Base-by-base conservation (phyloP, 1,139 yeast genomes). In the Scheffersomyces stambukii region DNA sequence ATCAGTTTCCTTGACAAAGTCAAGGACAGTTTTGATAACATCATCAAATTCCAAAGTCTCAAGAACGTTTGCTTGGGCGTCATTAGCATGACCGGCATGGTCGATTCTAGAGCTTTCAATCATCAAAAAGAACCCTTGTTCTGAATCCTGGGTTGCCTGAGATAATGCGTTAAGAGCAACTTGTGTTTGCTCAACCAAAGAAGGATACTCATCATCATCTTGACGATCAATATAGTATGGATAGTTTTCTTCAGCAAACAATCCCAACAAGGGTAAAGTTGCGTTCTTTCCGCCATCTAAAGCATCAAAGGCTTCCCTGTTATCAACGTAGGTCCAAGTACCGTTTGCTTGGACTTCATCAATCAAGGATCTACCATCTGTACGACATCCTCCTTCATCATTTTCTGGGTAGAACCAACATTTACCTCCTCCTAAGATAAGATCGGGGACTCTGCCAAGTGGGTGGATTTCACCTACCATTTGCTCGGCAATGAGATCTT, bases 61-160 rank as follows among this genome's bases (percentile, higher is more conserved):
- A 33, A 67, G 43, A 6, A 61, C 69, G 21, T 35, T 40, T 28
- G 49, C 41, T 24, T 45, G 48, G 8, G 95, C 88, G 50, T 86
- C 95, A 48, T 86, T 86, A 41, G 72, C 75, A 52, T 86, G 96
- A 21, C 95, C 95, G 4, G 95, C 94, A 52, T 86, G 95, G 54
- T 86, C 96, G 45, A 86, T 85, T 52, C 95, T 69, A 9, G 93
- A 81, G 6, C 95, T 95, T 60, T 86, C 96, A 36, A 86, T 74
- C 52, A 86, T 51, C 29, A 86, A 51, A 57, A 86, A 85, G 53
- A 86, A 85, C 0, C 95, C 95, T 41, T 81, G 57, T 12, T 83
- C 89, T 2, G 80, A 67, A 38, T 82, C 70, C 38, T 68, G 57
- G 2, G 91, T 72, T 13, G 89, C 88, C 32, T 70, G 60, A 5